Evolutionary conservation across 257 asterid species (phyloP).

Genomic region (Rubia yunnanensis): DNA sequence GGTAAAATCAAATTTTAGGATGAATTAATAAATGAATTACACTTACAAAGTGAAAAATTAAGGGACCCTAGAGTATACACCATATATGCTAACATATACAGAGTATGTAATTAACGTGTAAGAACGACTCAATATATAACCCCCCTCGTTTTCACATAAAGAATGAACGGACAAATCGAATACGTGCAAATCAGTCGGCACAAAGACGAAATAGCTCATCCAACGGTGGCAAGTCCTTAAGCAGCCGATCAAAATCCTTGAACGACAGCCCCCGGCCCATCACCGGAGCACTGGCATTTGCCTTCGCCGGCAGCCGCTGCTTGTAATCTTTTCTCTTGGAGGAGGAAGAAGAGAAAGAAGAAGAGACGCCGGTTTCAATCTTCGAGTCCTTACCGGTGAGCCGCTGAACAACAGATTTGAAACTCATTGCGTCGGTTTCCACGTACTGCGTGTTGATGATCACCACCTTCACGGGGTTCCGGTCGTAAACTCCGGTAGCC

Average conservation of each 20-base stretch:
- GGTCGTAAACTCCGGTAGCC: background rate
- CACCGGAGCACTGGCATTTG: background rate
- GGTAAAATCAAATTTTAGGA: too few species aligned
- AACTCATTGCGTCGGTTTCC: constrained; percentile 31
- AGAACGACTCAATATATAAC: too few species aligned
- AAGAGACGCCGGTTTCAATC: constrained; percentile 1
- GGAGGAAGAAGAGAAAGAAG: background rate
- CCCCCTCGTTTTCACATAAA: background rate
- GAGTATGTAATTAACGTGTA: too few species aligned
- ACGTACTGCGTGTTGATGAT: constrained; percentile 40
- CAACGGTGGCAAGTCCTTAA: constrained; percentile 31
- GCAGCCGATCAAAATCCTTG: constrained; percentile 30
- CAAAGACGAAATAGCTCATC: constrained; percentile 26
- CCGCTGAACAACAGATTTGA: constrained; percentile 41
- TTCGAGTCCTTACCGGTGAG: constrained; percentile 38
- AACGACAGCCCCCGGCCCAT: constrained; percentile 30
- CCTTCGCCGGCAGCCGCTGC: background rate
- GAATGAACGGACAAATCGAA: background rate
- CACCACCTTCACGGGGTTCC: constrained; percentile 29
- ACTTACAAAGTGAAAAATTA: background rate
- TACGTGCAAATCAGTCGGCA: constrained; percentile 5
- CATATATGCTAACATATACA: too few species aligned
- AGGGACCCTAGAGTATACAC: background rate
- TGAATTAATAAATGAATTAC: background rate
- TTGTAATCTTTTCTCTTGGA: background rate